Percentiles rank a stretch among this genome's conserved stretches.
These are phyloP conservation scores for Fusarium sp. DNA, from an alignment of 2,329 filamentous ascomycete species.

Conservation along the genomic window DNA sequence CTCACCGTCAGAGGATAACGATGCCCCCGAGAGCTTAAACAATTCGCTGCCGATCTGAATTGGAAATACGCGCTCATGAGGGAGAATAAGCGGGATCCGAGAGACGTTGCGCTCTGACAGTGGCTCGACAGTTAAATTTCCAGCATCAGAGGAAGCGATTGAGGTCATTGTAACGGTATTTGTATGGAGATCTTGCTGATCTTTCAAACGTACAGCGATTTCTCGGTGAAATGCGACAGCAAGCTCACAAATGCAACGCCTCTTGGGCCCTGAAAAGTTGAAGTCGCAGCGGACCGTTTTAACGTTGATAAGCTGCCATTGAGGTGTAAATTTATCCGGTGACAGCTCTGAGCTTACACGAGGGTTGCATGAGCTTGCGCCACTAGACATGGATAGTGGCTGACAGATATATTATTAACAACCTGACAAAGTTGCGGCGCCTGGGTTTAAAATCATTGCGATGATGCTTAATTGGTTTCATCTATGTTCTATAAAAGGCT, in stretches of 20 bases:
- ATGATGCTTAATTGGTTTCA: neutral
- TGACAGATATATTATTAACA: slow-evolving; percentile 21
- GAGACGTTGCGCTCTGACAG: slow-evolving; percentile 49
- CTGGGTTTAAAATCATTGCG: neutral
- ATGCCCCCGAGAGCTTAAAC: slow-evolving; percentile 78
- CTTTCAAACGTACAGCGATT: neutral
- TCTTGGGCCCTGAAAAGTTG: slow-evolving; percentile 2
- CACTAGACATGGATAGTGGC: slow-evolving; percentile 22
- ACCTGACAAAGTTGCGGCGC: neutral
- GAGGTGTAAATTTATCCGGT: slow-evolving; percentile 14
- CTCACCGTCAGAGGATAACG: slow-evolving; percentile 77
- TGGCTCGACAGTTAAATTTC: slow-evolving; percentile 37
- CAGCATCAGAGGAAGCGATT: slow-evolving; percentile 44
- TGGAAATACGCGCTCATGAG: slow-evolving; percentile 77
- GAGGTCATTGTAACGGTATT: slow-evolving; percentile 5
- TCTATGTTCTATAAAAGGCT: slow-evolving; percentile 8
- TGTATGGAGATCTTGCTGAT: neutral
- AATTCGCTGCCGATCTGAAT: slow-evolving; percentile 78
- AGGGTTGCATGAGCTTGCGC: slow-evolving; percentile 30
- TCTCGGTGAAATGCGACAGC: slow-evolving; percentile 7
- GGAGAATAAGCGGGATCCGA: slow-evolving; percentile 67
- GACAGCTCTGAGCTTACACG: slow-evolving; percentile 14
- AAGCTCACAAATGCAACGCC: slow-evolving; percentile 28
- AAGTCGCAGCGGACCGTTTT: neutral
- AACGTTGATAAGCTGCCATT: neutral